Base-by-base conservation (phyloP, 2,329 filamentous ascomycete species). In the Penicillium digitatum region DNA sequence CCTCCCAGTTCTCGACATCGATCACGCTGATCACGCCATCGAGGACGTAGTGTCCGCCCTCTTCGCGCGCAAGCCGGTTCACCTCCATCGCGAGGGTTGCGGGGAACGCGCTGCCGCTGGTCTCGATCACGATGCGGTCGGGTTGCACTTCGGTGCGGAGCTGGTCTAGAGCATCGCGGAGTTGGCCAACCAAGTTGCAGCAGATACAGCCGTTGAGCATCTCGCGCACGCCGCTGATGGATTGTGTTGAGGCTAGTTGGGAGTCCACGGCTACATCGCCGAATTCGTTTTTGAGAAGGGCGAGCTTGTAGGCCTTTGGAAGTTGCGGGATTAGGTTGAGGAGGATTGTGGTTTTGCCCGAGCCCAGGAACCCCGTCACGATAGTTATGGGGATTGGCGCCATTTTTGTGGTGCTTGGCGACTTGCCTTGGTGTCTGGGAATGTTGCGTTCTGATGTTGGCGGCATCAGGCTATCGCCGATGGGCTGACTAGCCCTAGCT, bases 171-270 rank as follows among this genome's bases (percentile, higher is more conserved):
- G 93, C 92, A 45, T 88, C 85, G 56, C 85, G 84, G 8, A 99
- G 84, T 73, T 95, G 90, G 16, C 94, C 94, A 57, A 99, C 93
- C 26, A 97, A 87, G 72, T 97, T 97, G 79, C 94, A 99, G 82
- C 94, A 99, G 74, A 99, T 97, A 77, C 94, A 97, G 62, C 93
- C 94, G 72, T 96, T 95, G 51, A 99, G 86, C 1, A 99, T 82
- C 74, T 99, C 94, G 66, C 89, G 88, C 5, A 96, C 92, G 52
- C 91, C 93, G 0, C 90, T 87, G 63, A 99, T 91, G 59, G 92
- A 86, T 47, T 84, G 84, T 14, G 88, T 88, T 0, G 88, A 81
- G 16, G 94, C 93, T 29, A 99, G 87, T 72, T 96, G 89, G 1
- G 89, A 94, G 79, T 99, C 94, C 70, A 99, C 82, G 34, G 91